Evolutionary conservation across 306 rosid species (phyloP), one percentile per base, ranked within the genome.

Genomic region (Astragalus membranaceus): DNA sequence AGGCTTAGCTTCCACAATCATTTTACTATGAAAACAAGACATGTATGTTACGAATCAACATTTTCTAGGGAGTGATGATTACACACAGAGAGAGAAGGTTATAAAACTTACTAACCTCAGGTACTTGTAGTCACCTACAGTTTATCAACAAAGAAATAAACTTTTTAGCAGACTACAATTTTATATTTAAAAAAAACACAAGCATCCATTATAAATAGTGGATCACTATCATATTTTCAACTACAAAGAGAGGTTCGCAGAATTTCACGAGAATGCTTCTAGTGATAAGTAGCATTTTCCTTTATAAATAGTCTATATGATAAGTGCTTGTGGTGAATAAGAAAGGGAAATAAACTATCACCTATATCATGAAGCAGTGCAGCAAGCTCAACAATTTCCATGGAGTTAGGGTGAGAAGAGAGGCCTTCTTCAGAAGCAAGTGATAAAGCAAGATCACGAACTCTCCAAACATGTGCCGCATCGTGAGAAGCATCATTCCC

Each of bases 401-500:
- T 42, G 78, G 98, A 85, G 39, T 82, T 54, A 3, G 88, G 75
- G 53, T 63, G 26, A 23, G 96, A 88, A 44, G 95, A 82, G 61
- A 92, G 88, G 70, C 85, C 88, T 75, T 89, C 91, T 51, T 90
- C 96, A 0, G 72, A 37, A 15, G 94, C 96, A 39, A 93, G 97
- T 17, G 98, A 86, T 52, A 92, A 88, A 36, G 96, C 96, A 62
- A 88, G 91, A 55, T 85, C 97, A 56, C 97, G 85, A 42, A 92
- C 98, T 51, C 98, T 83, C 87, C 82, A 86, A 4, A 90, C 98
- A 37, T 92, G 98, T 1, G 88, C 79, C 0, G 96, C 83, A 62
- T 93, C 96, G 58, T 90, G 98, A 3, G 98, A 92, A 6, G 96
- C 92, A 15, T 90, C 98, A 82, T 92, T 88, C 46, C 84, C 96